Conservation (phyloP, 2,329 filamentous ascomycete genomes). For the Diaporthe citrichinensis region DNA sequence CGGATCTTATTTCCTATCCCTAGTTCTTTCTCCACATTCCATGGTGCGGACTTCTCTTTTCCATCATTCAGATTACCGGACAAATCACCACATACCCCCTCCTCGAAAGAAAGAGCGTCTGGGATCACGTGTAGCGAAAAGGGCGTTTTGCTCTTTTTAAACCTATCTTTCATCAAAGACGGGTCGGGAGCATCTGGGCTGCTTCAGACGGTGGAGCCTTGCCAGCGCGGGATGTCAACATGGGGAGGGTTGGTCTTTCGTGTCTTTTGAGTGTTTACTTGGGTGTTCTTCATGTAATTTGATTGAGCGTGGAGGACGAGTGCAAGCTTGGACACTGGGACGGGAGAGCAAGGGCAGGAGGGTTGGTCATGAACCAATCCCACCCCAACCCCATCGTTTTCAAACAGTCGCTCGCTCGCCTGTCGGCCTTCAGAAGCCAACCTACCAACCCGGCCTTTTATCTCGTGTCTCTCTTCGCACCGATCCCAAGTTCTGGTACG, state of each 20-base stretch:
- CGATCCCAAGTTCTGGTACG: background rate
- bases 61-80: constrained; percentile 6
- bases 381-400: background rate
- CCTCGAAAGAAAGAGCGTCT: constrained; percentile 3
- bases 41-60: constrained; percentile 3
- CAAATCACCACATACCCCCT: constrained; percentile 16
- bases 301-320: background rate
- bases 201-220: constrained; percentile 4
- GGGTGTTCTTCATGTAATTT: constrained; percentile 9
- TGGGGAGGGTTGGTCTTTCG: constrained; percentile 4
- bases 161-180: constrained; percentile 27
- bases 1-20: background rate
- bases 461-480: background rate
- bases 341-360: background rate
- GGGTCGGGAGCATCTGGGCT: constrained; percentile 26
- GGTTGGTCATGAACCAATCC: background rate
- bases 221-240: background rate
- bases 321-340: background rate
- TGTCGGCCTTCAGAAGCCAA: background rate
- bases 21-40: background rate
- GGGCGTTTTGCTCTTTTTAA: constrained; percentile 13
- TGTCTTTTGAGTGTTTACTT: background rate
- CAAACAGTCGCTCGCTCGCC: no score
- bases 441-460: background rate
- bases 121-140: constrained; percentile 26